Conservation (phyloP, 169 alveolate species). For the Plasmodium knowlesi region DNA sequence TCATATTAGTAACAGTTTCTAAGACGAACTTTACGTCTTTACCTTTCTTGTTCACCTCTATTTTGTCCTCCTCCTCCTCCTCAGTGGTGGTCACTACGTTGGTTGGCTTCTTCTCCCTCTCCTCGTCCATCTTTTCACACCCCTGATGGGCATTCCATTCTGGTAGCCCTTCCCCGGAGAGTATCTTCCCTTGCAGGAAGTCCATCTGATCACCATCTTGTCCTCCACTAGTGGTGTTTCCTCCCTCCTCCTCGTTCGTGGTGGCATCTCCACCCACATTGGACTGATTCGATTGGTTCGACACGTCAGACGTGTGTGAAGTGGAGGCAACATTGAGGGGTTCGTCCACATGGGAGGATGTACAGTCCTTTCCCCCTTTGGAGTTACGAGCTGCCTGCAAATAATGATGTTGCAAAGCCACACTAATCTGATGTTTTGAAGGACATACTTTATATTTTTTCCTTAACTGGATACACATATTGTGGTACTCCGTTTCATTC, state of each 20-base stretch:
- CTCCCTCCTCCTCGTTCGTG: not conserved
- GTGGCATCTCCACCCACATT: not conserved
- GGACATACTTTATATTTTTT: conserved; percentile 81
- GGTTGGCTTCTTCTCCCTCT: not conserved
- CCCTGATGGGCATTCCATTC: not conserved
- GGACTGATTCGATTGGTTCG: not conserved
- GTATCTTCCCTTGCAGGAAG: not conserved
- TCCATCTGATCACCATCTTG: not conserved
- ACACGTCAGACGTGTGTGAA: not conserved
- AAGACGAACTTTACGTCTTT: conserved; percentile 56
- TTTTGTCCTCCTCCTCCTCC: conserved; percentile 10
- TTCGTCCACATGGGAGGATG: not conserved
- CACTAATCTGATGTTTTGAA: conserved; percentile 81
- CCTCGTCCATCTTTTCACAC: not conserved
- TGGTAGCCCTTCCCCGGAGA: not conserved
- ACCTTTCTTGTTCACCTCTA: conserved; percentile 35
- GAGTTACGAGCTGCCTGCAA: conserved; percentile 16
- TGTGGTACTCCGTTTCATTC: conserved; percentile 51
- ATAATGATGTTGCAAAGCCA: conserved; percentile 65
- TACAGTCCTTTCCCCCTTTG: not conserved
- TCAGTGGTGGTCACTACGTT: not conserved
- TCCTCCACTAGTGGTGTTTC: not conserved
- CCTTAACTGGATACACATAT: conserved; percentile 70
- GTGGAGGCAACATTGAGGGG: not conserved
- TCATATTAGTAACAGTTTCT: conserved; percentile 73